phyloP scores from a whole-genome alignment of 2,329 filamentous ascomycete species.

The Paraphoma sp. region DNA sequence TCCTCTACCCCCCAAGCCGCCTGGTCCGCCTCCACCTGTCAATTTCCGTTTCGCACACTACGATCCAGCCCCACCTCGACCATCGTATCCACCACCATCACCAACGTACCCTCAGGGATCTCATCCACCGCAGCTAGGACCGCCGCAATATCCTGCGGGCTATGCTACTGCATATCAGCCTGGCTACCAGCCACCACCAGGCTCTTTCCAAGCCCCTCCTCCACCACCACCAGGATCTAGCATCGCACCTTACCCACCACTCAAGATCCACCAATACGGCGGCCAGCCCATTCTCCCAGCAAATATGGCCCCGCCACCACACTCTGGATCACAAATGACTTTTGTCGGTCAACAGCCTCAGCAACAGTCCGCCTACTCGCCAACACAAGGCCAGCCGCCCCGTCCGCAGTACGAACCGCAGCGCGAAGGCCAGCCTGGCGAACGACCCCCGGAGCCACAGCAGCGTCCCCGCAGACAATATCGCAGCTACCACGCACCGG shows the following conservation, averaged over 20 bases:
- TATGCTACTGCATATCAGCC: constrained; percentile 34
- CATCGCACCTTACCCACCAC: constrained; percentile 34
- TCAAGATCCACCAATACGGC: constrained; percentile 49
- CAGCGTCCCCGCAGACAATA: constrained; percentile 38
- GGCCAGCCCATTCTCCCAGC: constrained; percentile 50
- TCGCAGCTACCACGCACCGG: constrained; percentile 40
- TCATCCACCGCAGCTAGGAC: constrained; percentile 20
- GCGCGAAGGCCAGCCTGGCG: constrained; percentile 16
- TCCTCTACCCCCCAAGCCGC: constrained; percentile 38
- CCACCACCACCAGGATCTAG: constrained; percentile 30
- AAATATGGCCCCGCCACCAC: constrained; percentile 41
- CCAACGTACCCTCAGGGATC: constrained; percentile 28
- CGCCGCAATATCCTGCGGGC: constrained; percentile 56
- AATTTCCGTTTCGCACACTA: constrained; percentile 47
- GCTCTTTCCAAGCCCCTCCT: constrained; percentile 42
- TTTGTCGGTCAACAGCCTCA: constrained; percentile 18
- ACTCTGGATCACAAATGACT: constrained; percentile 18
- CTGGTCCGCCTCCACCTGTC: constrained; percentile 33
- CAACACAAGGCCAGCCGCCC: constrained; percentile 25
- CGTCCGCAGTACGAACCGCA: constrained; percentile 26
- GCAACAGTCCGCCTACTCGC: constrained; percentile 21
- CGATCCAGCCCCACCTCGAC: constrained; percentile 37
- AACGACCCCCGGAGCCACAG: constrained; percentile 29
- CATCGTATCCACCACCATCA: constrained; percentile 29
- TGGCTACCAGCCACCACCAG: constrained; percentile 41